Conservation (phyloP, 306 rosid genomes). For the Betula pendula region DNA sequence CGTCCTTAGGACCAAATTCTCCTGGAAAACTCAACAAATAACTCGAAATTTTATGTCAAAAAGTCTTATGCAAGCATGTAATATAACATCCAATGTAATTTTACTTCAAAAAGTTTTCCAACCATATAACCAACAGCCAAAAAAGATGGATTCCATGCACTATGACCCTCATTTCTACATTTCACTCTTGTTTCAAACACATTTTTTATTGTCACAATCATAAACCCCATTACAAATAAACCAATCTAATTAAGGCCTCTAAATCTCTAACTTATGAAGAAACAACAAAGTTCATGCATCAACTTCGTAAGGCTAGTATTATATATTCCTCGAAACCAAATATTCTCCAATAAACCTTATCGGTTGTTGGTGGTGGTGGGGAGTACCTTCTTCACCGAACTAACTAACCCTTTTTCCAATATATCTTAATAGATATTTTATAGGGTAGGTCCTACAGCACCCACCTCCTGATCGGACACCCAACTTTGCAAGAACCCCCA, state of each 20-base stretch:
- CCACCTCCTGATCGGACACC: slow-evolving; percentile 33
- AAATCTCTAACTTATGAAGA: neutral
- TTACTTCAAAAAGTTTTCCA: too few relatives aligned
- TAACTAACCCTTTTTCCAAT: slow-evolving; percentile 41
- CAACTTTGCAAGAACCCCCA: slow-evolving; percentile 33
- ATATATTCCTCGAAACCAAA: neutral
- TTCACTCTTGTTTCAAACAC: neutral
- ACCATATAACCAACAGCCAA: neutral
- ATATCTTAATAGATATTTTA: slow-evolving; percentile 24
- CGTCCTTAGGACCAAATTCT: neutral
- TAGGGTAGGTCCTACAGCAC: slow-evolving; percentile 48
- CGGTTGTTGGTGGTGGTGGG: slow-evolving; percentile 47
- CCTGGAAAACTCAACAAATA: neutral
- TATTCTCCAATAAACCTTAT: slow-evolving; percentile 14
- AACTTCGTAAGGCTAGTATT: slow-evolving; percentile 19
- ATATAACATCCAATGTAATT: neutral
- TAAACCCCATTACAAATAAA: too few relatives aligned
- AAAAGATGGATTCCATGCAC: neutral
- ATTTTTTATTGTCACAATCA: too few relatives aligned
- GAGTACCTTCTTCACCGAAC: slow-evolving; percentile 45
- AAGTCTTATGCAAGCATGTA: neutral
- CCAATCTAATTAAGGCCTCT: neutral
- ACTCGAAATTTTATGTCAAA: neutral
- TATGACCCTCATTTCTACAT: neutral
- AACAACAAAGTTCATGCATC: slow-evolving; percentile 33